phyloP scores from a whole-genome alignment of 176 grass and related monocot genomes.

The Poa annua region DNA sequence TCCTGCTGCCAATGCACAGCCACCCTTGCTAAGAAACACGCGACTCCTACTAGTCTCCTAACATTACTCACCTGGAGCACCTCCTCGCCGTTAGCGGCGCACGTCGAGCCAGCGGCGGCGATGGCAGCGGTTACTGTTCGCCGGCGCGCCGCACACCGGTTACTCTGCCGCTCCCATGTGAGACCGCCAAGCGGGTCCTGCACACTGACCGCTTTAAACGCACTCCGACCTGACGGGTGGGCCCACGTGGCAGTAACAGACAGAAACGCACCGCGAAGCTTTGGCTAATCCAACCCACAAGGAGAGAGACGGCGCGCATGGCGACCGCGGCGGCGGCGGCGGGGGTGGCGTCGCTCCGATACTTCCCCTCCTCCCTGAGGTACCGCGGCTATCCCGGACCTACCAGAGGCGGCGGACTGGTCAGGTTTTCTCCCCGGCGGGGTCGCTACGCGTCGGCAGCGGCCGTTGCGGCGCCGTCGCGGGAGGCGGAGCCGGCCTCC shows the following conservation, averaged over 20 bases:
- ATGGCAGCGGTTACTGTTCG: neutral
- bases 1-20: neutral
- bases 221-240: slow-evolving; percentile 7
- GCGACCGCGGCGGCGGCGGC: slow-evolving; percentile 33
- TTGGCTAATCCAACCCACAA: slow-evolving; percentile 29
- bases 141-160: neutral
- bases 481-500: slow-evolving; percentile 55
- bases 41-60: neutral
- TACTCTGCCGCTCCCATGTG: neutral
- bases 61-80: neutral
- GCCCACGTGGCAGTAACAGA: neutral
- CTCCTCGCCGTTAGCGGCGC: neutral
- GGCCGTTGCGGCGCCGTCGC: slow-evolving; percentile 48
- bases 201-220: neutral
- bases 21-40: neutral
- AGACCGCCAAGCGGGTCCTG: neutral
- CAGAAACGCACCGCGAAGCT: neutral
- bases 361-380: slow-evolving; percentile 30
- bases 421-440: slow-evolving; percentile 21
- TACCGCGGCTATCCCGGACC: neutral
- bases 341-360: slow-evolving; percentile 47
- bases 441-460: slow-evolving; percentile 19
- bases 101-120: neutral
- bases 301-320: slow-evolving; percentile 49
- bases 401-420: neutral